Percentiles rank a stretch among this genome's conserved stretches.
These are phyloP conservation scores for Cyclotella choctawhatcheeana DNA, from an alignment of 108 stramenopile genomes.

Conservation along the genomic window DNA sequence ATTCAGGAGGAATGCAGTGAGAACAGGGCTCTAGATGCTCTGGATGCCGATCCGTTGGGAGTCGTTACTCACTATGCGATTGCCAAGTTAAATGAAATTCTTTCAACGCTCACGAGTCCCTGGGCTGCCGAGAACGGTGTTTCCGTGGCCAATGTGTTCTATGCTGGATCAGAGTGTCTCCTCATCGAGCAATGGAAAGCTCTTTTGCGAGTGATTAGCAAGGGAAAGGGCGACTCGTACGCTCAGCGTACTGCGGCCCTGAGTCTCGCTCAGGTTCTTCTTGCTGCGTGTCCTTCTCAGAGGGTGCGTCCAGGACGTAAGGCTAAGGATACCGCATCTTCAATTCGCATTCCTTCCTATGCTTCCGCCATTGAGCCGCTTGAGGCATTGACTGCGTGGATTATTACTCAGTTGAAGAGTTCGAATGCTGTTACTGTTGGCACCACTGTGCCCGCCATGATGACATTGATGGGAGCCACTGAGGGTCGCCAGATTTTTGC, in stretches of 20 bases:
- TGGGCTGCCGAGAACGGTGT: conserved; percentile 27
- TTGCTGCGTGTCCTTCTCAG: conserved; percentile 35
- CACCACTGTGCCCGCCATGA: conserved; percentile 68
- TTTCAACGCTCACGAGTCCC: conserved; percentile 56
- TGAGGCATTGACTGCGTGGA: conserved; percentile 70
- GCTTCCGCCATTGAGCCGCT: conserved; percentile 57
- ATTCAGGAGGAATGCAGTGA: conserved; percentile 55
- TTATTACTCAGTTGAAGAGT: conserved; percentile 70
- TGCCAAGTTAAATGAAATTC: conserved; percentile 68
- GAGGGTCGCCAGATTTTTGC: conserved; percentile 63
- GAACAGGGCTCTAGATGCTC: conserved; percentile 56
- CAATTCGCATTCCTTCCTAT: conserved; percentile 63
- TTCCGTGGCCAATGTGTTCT: conserved; percentile 42
- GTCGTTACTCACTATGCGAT: conserved; percentile 76
- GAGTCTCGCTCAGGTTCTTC: conserved; percentile 54
- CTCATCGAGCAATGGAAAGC: conserved; percentile 57
- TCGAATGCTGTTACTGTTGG: conserved; percentile 57
- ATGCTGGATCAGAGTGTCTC: conserved; percentile 43
- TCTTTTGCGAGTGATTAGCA: conserved; percentile 47
- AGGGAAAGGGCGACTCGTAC: conserved; percentile 57
- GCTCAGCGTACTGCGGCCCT: conserved; percentile 59
- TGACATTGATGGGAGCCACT: conserved; percentile 56
- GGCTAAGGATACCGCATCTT: conserved; percentile 43
- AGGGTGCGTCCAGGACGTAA: conserved; percentile 27
- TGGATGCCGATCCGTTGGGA: conserved; percentile 63